Base-by-base conservation (phyloP, 345 rosid genomes). In the Nasturtium officinale region DNA sequence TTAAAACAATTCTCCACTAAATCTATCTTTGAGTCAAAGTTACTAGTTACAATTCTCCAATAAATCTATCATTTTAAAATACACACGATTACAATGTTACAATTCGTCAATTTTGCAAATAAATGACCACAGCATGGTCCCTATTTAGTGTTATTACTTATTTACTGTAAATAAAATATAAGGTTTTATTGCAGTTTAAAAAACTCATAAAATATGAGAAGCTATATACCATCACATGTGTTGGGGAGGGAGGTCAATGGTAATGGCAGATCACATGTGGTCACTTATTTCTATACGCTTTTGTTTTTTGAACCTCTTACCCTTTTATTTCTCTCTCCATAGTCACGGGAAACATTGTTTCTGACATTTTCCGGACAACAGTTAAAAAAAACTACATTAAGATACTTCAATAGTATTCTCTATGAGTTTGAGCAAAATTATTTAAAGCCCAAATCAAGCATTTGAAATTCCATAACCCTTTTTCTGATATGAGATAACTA, bases 211-310 rank as follows among this genome's bases (percentile, higher is more conserved):
- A 30, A 30, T 21, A 50, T 17, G 30, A 26, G 40, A 58, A 47
- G 65, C 11, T 28, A 30, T 17, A 40, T 13, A 51, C 46, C 17
- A 46, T 46, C 79, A 69, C 79, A 76, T 76, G 79, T 55, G 60
- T 47, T 37, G 17, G 35, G 67, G 55, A 69, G 45, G 59, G 64
- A 77, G 80, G 77, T 58, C 76, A 71, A 71, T 50, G 76, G 40
- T 3, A n/a, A 58, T 57, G 76, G 67, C 76, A 77, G 76, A 77
- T 30, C 80, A 77, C 77, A 71, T 77, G 80, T 71, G 71, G 29
- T 71, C 25, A 57, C 76, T 71, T 57, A 71, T 65, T 58, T 71
- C 76, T 29, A 64, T 28, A 77, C 76, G 47, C 30, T 56, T 56
- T 70, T 62, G 61, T 63, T 63, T 63, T 48, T 56, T 77, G 54